phyloP scores from a whole-genome alignment of 495 filamentous ascomycete genomes.

The Tuber microsphaerosporum region DNA sequence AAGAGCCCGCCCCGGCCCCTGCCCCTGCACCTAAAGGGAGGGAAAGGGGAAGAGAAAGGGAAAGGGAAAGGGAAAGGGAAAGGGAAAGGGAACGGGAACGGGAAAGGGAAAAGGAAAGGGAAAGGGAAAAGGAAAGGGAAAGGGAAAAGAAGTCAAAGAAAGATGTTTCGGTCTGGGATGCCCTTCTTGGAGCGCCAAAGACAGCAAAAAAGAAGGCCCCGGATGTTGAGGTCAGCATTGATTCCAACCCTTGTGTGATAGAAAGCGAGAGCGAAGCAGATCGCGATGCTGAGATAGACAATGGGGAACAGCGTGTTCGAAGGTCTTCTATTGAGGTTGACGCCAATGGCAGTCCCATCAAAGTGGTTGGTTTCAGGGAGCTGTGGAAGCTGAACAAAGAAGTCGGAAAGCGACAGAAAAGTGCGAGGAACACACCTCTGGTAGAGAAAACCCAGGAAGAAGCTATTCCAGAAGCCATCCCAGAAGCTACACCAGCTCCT shows the following conservation, averaged over 20 bases:
- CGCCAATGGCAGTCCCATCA: conserved; percentile 34
- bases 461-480: conserved; percentile 15
- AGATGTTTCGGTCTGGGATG: conserved; percentile 29
- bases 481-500: conserved; percentile 5
- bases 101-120: background rate
- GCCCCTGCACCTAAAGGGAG: conserved; percentile 6
- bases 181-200: conserved; percentile 29
- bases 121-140: conserved; percentile 9
- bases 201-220: conserved; percentile 27
- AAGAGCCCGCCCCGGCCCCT: conserved; percentile 6
- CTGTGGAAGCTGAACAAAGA: conserved; percentile 40
- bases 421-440: conserved; percentile 10
- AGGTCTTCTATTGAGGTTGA: conserved; percentile 33
- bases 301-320: conserved; percentile 28
- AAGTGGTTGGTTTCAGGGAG: conserved; percentile 35
- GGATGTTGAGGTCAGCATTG: conserved; percentile 28
- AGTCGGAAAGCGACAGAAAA: conserved; percentile 30
- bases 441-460: conserved; percentile 25
- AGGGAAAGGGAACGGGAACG: conserved; percentile 12
- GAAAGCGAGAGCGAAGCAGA: conserved; percentile 11
- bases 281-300: conserved; percentile 16
- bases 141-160: conserved; percentile 21
- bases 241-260: conserved; percentile 12
- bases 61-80: background rate
- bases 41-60: conserved; percentile 16